These are phyloP conservation scores for Aspergillus costaricaensis DNA, from an alignment of 2,329 filamentous ascomycete genomes.

Conservation along the genomic window DNA sequence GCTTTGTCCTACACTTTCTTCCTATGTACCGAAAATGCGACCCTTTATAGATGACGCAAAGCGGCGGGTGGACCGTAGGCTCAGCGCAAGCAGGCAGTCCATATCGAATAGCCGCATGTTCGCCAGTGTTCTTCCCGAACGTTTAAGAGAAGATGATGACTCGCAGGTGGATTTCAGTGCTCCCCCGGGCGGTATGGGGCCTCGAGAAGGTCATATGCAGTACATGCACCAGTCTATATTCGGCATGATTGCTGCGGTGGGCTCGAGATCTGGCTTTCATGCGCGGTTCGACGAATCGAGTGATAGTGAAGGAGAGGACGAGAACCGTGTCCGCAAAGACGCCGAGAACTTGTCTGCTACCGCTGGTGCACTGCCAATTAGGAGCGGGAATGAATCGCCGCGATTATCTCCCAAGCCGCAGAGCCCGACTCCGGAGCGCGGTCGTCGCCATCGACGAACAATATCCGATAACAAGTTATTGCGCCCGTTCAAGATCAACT, in stretches of 20 bases:
- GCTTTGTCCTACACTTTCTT: constrained; percentile 4
- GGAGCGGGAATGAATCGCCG: constrained; percentile 1
- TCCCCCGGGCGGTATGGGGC: constrained; percentile 44
- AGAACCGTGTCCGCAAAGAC: constrained; percentile 26
- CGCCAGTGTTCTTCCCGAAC: constrained; percentile 59
- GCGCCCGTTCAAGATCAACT: constrained; percentile 63
- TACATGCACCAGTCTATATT: constrained; percentile 96
- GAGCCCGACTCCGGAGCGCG: constrained; percentile 34
- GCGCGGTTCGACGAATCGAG: constrained; percentile 80
- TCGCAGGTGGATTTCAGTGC: constrained; percentile 63
- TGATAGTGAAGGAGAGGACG: constrained; percentile 68
- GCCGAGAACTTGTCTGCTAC: constrained; percentile 11
- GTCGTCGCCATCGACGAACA: constrained; percentile 57
- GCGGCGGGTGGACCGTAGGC: constrained; percentile 45
- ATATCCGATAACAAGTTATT: constrained; percentile 62
- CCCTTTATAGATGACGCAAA: constrained; percentile 44
- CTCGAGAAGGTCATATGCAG: constrained; percentile 47
- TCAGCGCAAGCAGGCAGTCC: constrained; percentile 45
- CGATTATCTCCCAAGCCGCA: constrained; percentile 4
- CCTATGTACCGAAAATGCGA: constrained; percentile 29
- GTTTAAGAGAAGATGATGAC: constrained; percentile 60
- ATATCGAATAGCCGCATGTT: constrained; percentile 46
- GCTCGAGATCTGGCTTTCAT: constrained; percentile 79
- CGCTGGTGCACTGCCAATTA: constrained; percentile 5
- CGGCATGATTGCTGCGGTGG: constrained; percentile 85